These are phyloP conservation scores for Imleria badia DNA, from an alignment of 768 basidiomycete genomes.

Conservation along the genomic window DNA sequence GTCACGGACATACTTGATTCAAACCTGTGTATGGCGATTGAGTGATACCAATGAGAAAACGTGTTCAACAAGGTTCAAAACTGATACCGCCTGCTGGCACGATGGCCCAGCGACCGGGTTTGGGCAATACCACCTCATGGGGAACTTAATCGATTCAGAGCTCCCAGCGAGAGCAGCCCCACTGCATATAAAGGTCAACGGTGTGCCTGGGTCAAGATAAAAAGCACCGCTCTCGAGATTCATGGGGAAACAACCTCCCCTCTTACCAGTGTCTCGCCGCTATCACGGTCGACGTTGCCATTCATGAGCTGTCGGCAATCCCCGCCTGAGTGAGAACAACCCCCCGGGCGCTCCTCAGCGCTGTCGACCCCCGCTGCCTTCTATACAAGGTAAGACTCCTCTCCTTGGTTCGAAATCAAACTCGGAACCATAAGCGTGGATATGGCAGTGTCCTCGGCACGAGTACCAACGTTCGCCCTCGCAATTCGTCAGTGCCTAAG, in stretches of 20 bases:
- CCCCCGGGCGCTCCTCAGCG: not conserved
- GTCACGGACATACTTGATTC: slow-evolving; percentile 1
- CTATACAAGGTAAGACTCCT: slow-evolving; percentile 10
- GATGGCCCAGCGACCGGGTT: slow-evolving; percentile 13
- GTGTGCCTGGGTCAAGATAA: slow-evolving; percentile 20
- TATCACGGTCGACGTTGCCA: not conserved
- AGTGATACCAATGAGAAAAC: slow-evolving; percentile 10
- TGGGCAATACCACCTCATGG: slow-evolving; percentile 12
- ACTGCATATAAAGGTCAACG: slow-evolving; percentile 7
- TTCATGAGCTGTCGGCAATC: slow-evolving; percentile 13
- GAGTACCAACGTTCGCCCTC: slow-evolving; percentile 26
- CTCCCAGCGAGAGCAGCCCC: not conserved
- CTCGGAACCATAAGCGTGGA: slow-evolving; percentile 1
- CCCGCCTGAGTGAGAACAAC: slow-evolving; percentile 15
- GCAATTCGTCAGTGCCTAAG: slow-evolving; percentile 19
- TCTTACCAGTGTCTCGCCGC: not conserved
- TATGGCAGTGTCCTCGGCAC: slow-evolving; percentile 18
- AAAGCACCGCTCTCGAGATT: slow-evolving; percentile 6
- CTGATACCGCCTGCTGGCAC: slow-evolving; percentile 9
- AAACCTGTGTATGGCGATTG: not conserved
- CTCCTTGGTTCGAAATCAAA: not conserved
- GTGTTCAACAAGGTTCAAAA: slow-evolving; percentile 19
- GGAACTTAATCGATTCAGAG: not conserved
- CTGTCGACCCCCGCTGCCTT: slow-evolving; percentile 5
- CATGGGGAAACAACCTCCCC: not conserved